Percentiles rank a stretch among this genome's conserved stretches.
Evolutionary conservation across 352 stramenopile species (phyloP).

Genomic region (Globisporangium paroecandrum): DNA sequence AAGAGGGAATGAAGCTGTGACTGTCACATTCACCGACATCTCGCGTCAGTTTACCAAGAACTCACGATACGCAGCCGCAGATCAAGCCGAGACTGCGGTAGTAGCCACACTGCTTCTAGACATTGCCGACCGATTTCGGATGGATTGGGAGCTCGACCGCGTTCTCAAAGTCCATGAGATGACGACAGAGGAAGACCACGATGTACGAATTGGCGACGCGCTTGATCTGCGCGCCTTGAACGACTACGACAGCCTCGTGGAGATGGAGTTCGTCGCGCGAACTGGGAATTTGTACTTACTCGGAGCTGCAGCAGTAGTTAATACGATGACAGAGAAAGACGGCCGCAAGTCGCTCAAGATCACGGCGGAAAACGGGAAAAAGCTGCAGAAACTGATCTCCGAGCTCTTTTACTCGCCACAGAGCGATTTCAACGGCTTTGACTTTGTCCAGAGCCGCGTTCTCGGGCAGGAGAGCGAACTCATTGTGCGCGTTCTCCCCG

Average conservation of each 20-base stretch:
- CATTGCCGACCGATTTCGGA: neutral
- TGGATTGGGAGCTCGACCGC: neutral
- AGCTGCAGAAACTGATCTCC: constrained; percentile 8
- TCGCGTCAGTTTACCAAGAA: constrained; percentile 3
- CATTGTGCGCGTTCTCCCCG: constrained; percentile 15
- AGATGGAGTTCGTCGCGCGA: constrained; percentile 1
- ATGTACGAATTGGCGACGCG: constrained; percentile 1
- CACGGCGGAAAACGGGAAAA: neutral
- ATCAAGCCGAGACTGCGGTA: neutral
- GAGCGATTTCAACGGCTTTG: constrained; percentile 16
- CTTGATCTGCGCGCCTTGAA: constrained; percentile 11
- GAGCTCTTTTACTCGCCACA: constrained; percentile 16
- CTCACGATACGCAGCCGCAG: neutral
- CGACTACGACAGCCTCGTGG: neutral
- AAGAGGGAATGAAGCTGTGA: neutral
- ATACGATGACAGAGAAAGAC: neutral
- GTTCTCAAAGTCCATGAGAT: constrained; percentile 1
- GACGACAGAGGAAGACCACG: constrained; percentile 9
- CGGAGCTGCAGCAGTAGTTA: neutral
- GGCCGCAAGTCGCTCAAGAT: constrained; percentile 9
- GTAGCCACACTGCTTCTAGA: constrained; percentile 13
- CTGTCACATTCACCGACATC: constrained; percentile 13
- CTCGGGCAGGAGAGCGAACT: constrained; percentile 4
- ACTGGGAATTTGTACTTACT: constrained; percentile 10
- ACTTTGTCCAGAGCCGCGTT: constrained; percentile 7